Conservation (phyloP, 352 stramenopile genomes). For the Plasmopara halstedii region DNA sequence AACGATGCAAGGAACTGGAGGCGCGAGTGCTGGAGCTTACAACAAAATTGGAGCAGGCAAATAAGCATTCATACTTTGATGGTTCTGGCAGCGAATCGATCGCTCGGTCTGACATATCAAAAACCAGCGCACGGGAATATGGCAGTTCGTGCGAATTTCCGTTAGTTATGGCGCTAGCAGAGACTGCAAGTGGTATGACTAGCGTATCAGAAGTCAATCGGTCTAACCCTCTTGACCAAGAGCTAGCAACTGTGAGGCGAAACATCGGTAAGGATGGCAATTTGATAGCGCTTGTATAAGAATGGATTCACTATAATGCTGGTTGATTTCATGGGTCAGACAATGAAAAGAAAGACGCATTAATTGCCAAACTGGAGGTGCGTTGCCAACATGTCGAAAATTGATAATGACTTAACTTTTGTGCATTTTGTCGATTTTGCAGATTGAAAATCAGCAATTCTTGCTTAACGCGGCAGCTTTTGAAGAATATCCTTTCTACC, state of each 20-base stretch:
- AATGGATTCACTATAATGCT: background rate
- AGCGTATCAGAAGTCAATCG: conserved; percentile 60
- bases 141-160: conserved; percentile 80
- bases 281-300: background rate
- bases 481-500: conserved; percentile 76
- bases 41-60: conserved; percentile 56
- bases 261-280: conserved; percentile 29
- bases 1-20: conserved; percentile 68
- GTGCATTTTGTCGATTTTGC: conserved; percentile 1
- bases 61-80: conserved; percentile 66
- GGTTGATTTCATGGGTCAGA: conserved; percentile 9
- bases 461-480: conserved; percentile 73
- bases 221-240: conserved; percentile 51
- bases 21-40: conserved; percentile 52
- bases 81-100: conserved; percentile 65
- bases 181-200: conserved; percentile 60
- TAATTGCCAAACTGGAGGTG: conserved; percentile 69
- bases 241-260: conserved; percentile 44
- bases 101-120: conserved; percentile 57
- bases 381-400: background rate
- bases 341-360: conserved; percentile 31
- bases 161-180: conserved; percentile 67
- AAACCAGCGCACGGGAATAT: conserved; percentile 49
- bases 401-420: background rate
- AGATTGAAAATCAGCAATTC: conserved; percentile 81